Evolutionary conservation across 805 yeast genomes (phyloP).

Genomic region (Danielozyma ontarioensis): DNA sequence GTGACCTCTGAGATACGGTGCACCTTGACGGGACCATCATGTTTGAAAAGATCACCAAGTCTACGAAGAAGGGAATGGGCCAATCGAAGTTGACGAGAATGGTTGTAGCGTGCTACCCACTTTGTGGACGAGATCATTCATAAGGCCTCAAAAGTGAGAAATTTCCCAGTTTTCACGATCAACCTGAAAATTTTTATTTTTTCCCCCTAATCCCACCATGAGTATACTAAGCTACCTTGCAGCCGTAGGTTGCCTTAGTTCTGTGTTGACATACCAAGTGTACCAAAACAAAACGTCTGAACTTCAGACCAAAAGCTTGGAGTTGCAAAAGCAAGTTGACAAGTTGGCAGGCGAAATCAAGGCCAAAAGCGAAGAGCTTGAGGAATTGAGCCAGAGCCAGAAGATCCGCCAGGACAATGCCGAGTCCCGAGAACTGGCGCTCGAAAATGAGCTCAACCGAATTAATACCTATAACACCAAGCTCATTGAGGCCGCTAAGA

Average conservation of each 20-base stretch:
- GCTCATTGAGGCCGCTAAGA: conserved; percentile 1
- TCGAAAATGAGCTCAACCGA: not conserved
- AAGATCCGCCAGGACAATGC: conserved; percentile 2
- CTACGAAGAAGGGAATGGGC: too few relatives aligned
- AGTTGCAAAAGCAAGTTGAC: conserved; percentile 7
- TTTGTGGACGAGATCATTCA: too few relatives aligned
- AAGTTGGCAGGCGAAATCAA: conserved; percentile 5
- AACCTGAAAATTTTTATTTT: too few relatives aligned
- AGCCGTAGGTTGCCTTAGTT: conserved; percentile 14
- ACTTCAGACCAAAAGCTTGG: conserved; percentile 5
- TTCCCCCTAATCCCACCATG: conserved; percentile 8
- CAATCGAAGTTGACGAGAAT: too few relatives aligned
- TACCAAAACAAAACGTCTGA: conserved; percentile 14
- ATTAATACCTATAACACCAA: conserved; percentile 1
- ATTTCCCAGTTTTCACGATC: too few relatives aligned
- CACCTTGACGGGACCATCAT: conserved; percentile 64
- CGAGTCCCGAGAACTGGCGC: conserved; percentile 5
- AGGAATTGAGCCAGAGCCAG: conserved; percentile 1
- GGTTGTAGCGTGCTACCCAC: too few relatives aligned
- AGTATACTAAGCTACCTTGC: conserved; percentile 11
- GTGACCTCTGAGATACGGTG: conserved; percentile 43
- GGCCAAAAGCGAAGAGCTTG: conserved; percentile 4
- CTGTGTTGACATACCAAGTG: conserved; percentile 14
- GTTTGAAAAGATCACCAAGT: conserved; percentile 82
- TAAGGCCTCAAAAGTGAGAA: too few relatives aligned